A percentile compares a stretch with the other conserved stretches of the same genome.
Evolutionary conservation across 2,329 filamentous ascomycete genomes (phyloP).

Genomic region (Diaporthe batatas): DNA sequence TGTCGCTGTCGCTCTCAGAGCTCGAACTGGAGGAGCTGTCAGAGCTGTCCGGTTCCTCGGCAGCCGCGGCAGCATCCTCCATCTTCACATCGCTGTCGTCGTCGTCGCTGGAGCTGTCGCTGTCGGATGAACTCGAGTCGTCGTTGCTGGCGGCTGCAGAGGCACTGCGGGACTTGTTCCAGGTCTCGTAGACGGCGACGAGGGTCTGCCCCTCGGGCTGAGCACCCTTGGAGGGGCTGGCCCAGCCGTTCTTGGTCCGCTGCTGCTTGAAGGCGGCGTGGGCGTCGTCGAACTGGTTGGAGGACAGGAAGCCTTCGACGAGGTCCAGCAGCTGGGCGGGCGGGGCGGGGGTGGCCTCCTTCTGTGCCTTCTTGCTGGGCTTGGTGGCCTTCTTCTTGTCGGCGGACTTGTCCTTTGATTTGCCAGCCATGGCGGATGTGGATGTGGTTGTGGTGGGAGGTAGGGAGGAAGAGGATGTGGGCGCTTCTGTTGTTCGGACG

Average conservation of each 20-base stretch:
- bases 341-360: slow-evolving; percentile 51
- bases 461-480: slow-evolving; percentile 16
- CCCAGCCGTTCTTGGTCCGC: slow-evolving; percentile 66
- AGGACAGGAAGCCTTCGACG: slow-evolving; percentile 75
- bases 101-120: slow-evolving; percentile 49
- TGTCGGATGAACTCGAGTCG: slow-evolving; percentile 38
- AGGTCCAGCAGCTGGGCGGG: slow-evolving; percentile 75
- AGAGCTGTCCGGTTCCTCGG: slow-evolving; percentile 46
- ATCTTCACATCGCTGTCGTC: slow-evolving; percentile 60
- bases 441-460: neutral
- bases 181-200: slow-evolving; percentile 63
- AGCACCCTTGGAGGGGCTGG: slow-evolving; percentile 48
- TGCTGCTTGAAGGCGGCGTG: slow-evolving; percentile 75
- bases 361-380: slow-evolving; percentile 36
- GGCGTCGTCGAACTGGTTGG: slow-evolving; percentile 74
- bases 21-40: slow-evolving; percentile 35
- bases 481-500: neutral
- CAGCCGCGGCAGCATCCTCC: slow-evolving; percentile 54
- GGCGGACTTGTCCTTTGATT: slow-evolving; percentile 43
- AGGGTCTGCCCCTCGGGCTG: slow-evolving; percentile 53
- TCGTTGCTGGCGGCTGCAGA: slow-evolving; percentile 43
- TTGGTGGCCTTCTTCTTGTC: slow-evolving; percentile 38
- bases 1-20: slow-evolving; percentile 51
- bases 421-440: slow-evolving; percentile 43
- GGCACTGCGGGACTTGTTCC: slow-evolving; percentile 57